Percentiles rank a stretch among this genome's conserved stretches.
These are phyloP conservation scores for Candida verbasci DNA, from an alignment of 805 yeast species.

Conservation along the genomic window DNA sequence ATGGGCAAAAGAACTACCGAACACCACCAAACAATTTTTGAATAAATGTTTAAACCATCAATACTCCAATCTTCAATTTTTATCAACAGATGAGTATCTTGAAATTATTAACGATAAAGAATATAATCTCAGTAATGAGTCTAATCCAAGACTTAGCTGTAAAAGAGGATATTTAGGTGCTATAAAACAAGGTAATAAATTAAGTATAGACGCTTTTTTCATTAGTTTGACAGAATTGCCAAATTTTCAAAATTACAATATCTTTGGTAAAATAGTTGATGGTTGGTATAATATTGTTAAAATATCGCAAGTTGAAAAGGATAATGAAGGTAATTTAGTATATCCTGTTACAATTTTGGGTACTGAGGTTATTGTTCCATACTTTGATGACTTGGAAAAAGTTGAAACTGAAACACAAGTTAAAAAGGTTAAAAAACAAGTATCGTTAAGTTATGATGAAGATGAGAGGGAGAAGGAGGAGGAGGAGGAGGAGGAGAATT, in stretches of 20 bases:
- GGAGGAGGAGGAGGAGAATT: conserved; percentile 22
- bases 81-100: conserved; percentile 26
- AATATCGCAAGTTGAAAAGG: conserved; percentile 46
- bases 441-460: conserved; percentile 32
- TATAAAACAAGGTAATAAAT: conserved; percentile 1
- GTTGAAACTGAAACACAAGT: conserved; percentile 10
- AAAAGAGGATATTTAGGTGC: conserved; percentile 7
- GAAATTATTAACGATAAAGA: conserved; percentile 5
- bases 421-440: conserved; percentile 10
- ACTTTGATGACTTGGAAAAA: conserved; percentile 34
- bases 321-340: conserved; percentile 36
- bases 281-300: conserved; percentile 50
- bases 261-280: conserved; percentile 57
- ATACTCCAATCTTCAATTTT: conserved; percentile 40
- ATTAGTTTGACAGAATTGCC: conserved; percentile 18
- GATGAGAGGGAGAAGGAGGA: too few relatives aligned
- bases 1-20: conserved; percentile 68
- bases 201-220: conserved; percentile 26
- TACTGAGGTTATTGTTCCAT: conserved; percentile 42
- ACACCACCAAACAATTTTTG: conserved; percentile 44
- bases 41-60: conserved; percentile 40
- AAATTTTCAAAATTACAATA: conserved; percentile 20
- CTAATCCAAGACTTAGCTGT: conserved; percentile 46
- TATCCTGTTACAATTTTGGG: conserved; percentile 46
- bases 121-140: conserved; percentile 33